Base-by-base conservation (phyloP, 345 rosid species). In the Microthlaspi erraticum region DNA sequence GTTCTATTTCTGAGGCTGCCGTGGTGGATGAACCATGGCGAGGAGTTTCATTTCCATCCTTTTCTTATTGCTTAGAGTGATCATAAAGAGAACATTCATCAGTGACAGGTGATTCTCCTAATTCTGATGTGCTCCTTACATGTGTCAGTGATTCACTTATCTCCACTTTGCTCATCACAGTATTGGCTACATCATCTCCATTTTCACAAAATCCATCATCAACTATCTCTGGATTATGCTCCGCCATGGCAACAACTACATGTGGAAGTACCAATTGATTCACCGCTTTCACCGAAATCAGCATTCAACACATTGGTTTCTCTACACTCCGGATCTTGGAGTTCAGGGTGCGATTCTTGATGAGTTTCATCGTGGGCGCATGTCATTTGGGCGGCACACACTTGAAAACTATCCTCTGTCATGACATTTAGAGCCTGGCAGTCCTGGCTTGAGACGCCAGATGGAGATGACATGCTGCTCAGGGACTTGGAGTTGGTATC, bases 1-100 rank as follows among this genome's bases (percentile, higher is more conserved):
- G 44, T 80, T 86, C 91, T 63, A 81, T 89, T 83, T 88, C 98
- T 70, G 91, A 82, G 74, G 73, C 78, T 67, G 82, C 74, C n/a
- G 77, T 82, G 66, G 84, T 84, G 65, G 85, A 76, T 60, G 80
- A 72, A 69, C 71, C 72, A 23, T 64, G 83, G 23, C 44, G 53
- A 18, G 80, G 70, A 75, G 77, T 79, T 70, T 83, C 89, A 8
- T 49, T 61, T 43, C 63, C 79, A 69, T 75, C 81, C 32, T 72
- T 63, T 65, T 70, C 81, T 66, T 79, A 55, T 48, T 60, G 55
- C 53, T 42, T 56, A 48, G 59, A 58, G 44, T 80, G 77, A 59
- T 73, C 74, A 75, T 71, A 81, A 46, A 52, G 49, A 53, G 77
- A 50, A 10, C 68, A 45, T 23, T 81, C 87, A 13, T 76, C 67